Base-by-base conservation (phyloP, 2,329 filamentous ascomycete species). In the Colletotrichum lupini region DNA sequence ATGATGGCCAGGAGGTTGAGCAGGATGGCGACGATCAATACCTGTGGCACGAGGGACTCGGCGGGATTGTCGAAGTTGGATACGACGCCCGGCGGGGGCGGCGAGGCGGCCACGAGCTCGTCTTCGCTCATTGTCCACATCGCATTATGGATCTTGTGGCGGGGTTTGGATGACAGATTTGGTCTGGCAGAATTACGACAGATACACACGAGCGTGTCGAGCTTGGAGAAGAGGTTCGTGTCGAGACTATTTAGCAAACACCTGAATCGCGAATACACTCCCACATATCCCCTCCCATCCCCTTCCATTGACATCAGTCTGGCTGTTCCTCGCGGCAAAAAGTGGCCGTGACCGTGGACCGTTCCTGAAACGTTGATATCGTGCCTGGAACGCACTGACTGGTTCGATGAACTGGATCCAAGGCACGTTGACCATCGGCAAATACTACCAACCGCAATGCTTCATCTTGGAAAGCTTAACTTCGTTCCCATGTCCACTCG, bases 31-130 rank as follows among this genome's bases (percentile, higher is more conserved):
- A 73, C 71, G 56, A 52, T 60, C 12, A 73, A 60, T 0, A 73
- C 71, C 67, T 73, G 71, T 22, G 71, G 71, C 8, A 73, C 71
- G n/a, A 73, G 61, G n/a, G 71, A 64, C 32, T 73, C 71, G 6
- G 60, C 22, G 6, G 63, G 72, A 0, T 68, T 67, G 4, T 74
- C 68, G 58, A 74, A 61, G 62, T 65, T 74, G 37, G 72, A 35
- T n/a, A 30, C 42, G 24, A 72, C 19, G 49, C 68, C 72, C 22
- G 63, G 62, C 26, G 67, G 71, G 49, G 71, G 67, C 55, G 53
- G 46, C 14, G 30, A 58, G 30, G 42, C 53, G 32, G 52, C 65
- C 57, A 42, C 60, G 42, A 64, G 49, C 19, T 73, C 46, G 49
- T 52, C 61, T 14, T 52, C 28, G 19, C 28, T 71, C 49, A 61